These are phyloP conservation scores for Lactarius psammicola DNA, from an alignment of 768 basidiomycete genomes.

Conservation along the genomic window DNA sequence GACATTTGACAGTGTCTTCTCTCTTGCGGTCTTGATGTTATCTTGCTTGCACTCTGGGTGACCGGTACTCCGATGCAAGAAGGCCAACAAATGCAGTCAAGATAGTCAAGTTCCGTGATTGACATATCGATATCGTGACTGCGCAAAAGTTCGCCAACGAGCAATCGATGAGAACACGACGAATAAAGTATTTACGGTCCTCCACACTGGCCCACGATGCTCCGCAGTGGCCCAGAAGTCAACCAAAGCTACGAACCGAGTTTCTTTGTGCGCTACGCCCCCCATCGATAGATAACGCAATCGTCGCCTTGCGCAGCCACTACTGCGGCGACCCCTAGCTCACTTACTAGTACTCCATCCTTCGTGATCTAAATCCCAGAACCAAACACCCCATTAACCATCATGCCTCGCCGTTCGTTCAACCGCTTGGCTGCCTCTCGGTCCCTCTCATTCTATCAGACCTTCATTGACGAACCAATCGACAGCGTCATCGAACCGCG, in stretches of 20 bases:
- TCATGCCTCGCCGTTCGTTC: not conserved
- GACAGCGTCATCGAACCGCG: slow-evolving; percentile 28
- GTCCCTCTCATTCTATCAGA: slow-evolving; percentile 26
- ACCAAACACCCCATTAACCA: not conserved
- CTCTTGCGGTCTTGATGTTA: not conserved
- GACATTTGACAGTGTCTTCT: not conserved
- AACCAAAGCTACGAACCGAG: not conserved
- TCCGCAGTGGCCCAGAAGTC: not conserved
- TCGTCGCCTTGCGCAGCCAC: not conserved
- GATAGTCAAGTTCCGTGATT: not conserved
- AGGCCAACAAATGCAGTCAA: not conserved
- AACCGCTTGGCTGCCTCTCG: not conserved
- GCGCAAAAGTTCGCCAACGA: not conserved
- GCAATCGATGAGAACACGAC: not conserved
- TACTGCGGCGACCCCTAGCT: not conserved
- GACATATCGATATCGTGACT: not conserved
- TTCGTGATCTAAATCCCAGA: not conserved
- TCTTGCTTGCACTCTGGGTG: not conserved
- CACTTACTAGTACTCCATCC: not conserved
- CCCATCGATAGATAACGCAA: slow-evolving; percentile 4
- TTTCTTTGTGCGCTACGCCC: slow-evolving; percentile 1
- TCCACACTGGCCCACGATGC: not conserved
- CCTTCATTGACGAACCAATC: slow-evolving; percentile 32
- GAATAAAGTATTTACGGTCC: not conserved
- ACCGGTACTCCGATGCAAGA: not conserved